Evolutionary conservation across 2,329 filamentous ascomycete genomes (phyloP), one percentile per base, ranked within the genome.

Genomic region (Knoxdaviesia capensis): DNA sequence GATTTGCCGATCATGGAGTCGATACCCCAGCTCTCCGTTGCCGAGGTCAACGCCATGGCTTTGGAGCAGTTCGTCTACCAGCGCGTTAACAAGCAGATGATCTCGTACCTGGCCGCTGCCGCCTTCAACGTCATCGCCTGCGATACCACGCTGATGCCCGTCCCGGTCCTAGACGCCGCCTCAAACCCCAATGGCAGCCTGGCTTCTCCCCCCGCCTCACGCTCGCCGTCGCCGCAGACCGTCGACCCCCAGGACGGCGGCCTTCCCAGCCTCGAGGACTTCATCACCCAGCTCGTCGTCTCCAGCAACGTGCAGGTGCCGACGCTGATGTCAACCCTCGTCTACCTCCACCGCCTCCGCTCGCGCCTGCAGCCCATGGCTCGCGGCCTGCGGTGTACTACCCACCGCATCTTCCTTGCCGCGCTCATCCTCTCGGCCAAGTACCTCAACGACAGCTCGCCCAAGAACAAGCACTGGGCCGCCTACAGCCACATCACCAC

Each of bases 391-490:
- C 79, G 82, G 52, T 96, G 90, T 69, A 96, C 90, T 29, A 85
- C 88, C 39, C 90, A 98, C 67, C 81, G 90, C 53, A 96, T 98
- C 69, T 96, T 98, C 65, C 73, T 98, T 40, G 88, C 84, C 36
- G 68, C 82, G 10, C 76, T 88, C 50, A 90, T 90, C 55, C 68
- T 80, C 38, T 77, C 90, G 1, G 88, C 90, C 52, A 98, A 98
- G 77, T 94, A 94, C 60, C 73, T 96, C 51, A 96, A 98, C 60
- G 90, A 96, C 68, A 94, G 86, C 47, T 94, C 86, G 8, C 90
- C 90, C 48, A 96, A 96, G 77, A 98, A 98, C 74, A 96, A 96
- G 77, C 90, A 98, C 70, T 98, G 90, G 90, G 87, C 90, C 49
- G 80, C 77, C 53, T 98, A 96, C 68, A 93, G 81, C 46, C 65